phyloP scores from a whole-genome alignment of 805 yeast species.

The Teunomyces stri region DNA sequence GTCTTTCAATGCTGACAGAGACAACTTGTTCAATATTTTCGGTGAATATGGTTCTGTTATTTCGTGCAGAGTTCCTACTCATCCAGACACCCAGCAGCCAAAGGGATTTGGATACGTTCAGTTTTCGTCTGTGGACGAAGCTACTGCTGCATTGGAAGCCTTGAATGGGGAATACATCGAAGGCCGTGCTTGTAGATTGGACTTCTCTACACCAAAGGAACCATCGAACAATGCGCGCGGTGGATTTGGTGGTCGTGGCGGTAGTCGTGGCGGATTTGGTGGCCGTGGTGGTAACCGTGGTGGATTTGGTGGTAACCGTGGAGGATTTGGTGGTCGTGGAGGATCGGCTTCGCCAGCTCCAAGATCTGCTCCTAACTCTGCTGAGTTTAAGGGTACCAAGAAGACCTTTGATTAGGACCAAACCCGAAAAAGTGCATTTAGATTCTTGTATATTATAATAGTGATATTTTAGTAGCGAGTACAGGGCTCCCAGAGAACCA shows the following conservation, averaged over 20 bases:
- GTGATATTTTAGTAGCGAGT: too few relatives aligned
- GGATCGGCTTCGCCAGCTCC: constrained; percentile 29
- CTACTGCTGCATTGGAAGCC: constrained; percentile 82
- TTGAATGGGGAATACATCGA: constrained; percentile 85
- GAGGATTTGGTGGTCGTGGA: constrained; percentile 23
- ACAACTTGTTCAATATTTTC: constrained; percentile 68
- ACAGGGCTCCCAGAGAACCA: too few relatives aligned
- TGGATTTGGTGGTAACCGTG: constrained; percentile 16
- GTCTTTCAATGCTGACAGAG: constrained; percentile 86
- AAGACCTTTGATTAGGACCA: constrained; percentile 66
- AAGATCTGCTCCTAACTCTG: constrained; percentile 36
- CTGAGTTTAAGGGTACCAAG: constrained; percentile 80
- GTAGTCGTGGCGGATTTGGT: constrained; percentile 31
- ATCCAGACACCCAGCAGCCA: constrained; percentile 98
- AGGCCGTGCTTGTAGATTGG: constrained; percentile 93
- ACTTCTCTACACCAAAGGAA: constrained; percentile 89
- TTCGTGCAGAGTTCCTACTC: constrained; percentile 94
- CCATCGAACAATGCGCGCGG: constrained; percentile 24
- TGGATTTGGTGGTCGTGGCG: constrained; percentile 21
- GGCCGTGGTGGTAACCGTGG: constrained; percentile 47
- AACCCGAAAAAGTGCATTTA: constrained; percentile 7
- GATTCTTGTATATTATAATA: constrained; percentile 1
- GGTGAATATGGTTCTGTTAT: constrained; percentile 77
- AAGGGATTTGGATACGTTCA: constrained; percentile 99
- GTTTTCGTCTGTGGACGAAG: constrained; percentile 82